Base-by-base conservation (phyloP, 768 basidiomycete genomes). In the Pholiota microspora region DNA sequence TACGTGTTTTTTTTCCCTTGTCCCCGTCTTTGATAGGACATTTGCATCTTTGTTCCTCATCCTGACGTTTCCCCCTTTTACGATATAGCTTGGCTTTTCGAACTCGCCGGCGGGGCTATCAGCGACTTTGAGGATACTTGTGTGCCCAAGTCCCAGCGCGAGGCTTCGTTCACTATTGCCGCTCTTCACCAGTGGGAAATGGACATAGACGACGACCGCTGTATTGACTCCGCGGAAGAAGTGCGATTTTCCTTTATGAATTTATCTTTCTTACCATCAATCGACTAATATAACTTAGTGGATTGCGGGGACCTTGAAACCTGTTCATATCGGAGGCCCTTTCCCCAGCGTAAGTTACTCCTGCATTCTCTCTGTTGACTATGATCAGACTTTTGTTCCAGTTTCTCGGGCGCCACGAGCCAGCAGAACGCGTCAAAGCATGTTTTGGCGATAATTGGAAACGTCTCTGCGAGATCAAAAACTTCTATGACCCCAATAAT, bases 161-260 rank as follows among this genome's bases (percentile, higher is more conserved):
- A 92, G 67, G 88, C 90, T 0, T 67, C 80, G 7, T 96, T 93
- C 71, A 94, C 89, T 2, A 84, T 96, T 51, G 89, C 91, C 2
- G 93, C 94, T 15, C 75, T 95, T 23, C 94, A 95, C 68, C 94
- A 96, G 66, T 96, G 94, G 94, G 88, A 91, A 57, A 86, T 94
- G 73, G 81, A 86, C 27, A 72, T 88, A 38, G 82, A 88, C 57
- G 93, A 96, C 64, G 82, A 85, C 40, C 76, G 83, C n/a, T 96
- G 93, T 59, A 77, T 92, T 42, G 77, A 77, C 49, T 86, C 91
- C 36, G 93, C 92, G 13, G 91, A 94, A 69, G 86, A 89, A 70
- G 89, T 88, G 53, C 61, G 78, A 60, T 28, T 25, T 13, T 36
- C 8, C 25, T 53, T 62, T 46, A 53, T 34, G 28, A 31, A 10